Evolutionary conservation across 2,329 filamentous ascomycete species (phyloP), one percentile per base, ranked within the genome.

Genomic region (Aspergillus sp.): DNA sequence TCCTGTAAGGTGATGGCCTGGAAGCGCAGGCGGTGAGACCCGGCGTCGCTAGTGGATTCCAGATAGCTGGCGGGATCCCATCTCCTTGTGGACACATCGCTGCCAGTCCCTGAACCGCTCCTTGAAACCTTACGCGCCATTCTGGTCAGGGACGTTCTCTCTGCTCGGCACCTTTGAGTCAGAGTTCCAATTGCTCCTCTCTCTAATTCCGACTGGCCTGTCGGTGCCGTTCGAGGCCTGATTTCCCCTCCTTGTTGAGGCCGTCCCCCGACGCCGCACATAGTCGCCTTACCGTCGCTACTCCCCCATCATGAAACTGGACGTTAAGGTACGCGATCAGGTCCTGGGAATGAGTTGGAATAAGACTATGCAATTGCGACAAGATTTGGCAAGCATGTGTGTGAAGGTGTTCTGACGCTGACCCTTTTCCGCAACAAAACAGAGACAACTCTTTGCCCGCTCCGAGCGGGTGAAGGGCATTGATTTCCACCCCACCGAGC

Each of bases 381-480:
- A 35, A 54, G 26, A 3, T 2, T 45, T 43, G 48, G 19, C 50
- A 45, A 50, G 43, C 24, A 26, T 32, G 20, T 45, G n/a, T 49
- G 47, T 54, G 47, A 30, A 13, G 52, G n/a, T 33, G 53, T 57
- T 55, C 67, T 79, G 65, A 80, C 59, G 46, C 58, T 58, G 59
- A 70, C 65, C 51, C 53, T 42, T 42, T 8, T 22, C 14, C 6
- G 14, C 67, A 44, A 56, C 49, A 58, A 73, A 47, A 66, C 58
- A 90, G 87, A 85, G 86, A 75, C 88, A 90, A 76, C 83, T 90
- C 65, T 89, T 90, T 78, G 89, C 89, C 75, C 85, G 91, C 75
- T 95, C 89, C 68, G 90, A 97, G 83, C 88, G 93, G 78, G 93
- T 97, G 63, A 97, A 97, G 79, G 88, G 89, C 70, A 91, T 96